Base-by-base conservation (phyloP, 2,329 filamentous ascomycete species). In the Akanthomyces dipterigenus region DNA sequence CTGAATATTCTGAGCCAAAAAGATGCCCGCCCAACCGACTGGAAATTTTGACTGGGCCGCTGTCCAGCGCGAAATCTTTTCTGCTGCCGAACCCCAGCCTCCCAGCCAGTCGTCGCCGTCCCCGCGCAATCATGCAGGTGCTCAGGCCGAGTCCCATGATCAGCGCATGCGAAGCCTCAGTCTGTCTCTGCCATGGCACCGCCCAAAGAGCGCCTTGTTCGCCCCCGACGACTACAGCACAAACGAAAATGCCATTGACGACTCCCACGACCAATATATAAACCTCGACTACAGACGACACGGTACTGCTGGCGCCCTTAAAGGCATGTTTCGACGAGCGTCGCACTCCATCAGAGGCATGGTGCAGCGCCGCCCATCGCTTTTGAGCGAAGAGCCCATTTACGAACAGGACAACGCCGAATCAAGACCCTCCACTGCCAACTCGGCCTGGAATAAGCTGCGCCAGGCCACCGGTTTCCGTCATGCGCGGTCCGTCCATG, bases 261-360 rank as follows among this genome's bases (percentile, higher is more conserved):
- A 70, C n/a, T 59, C 64, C 51, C 59, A 62, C 31, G 60, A 63
- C 18, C 22, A 40, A 3, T 16, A 9, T 7, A 8, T 49, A 3
- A 65, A 67, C 22, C 63, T 62, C 20, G 64, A 65, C 46, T 64
- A 71, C 54, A 66, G 68, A 62, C 67, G 66, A 28, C 65, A 66
- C 16, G 58, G n/a, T 46, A 67, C 68, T 49, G 65, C 72, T 0
- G 70, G 70, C 51, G 72, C 73, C 51, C 69, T 85, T 61, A 82
- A 79, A 68, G 77, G 79, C 53, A 81, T 80, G 64, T 75, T 85
- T 55, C 79, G 82, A 26, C 76, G 83, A 11, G 83, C 83, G 0
- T 86, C 83, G 3, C 67, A 83, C 57, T 82, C 81, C 9, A 68
- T 85, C 55, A 80, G 80, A 67, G 79, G 78, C 36, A 78, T 85